These are phyloP conservation scores for Agrocybe pediades DNA, from an alignment of 768 basidiomycete genomes.

Conservation along the genomic window DNA sequence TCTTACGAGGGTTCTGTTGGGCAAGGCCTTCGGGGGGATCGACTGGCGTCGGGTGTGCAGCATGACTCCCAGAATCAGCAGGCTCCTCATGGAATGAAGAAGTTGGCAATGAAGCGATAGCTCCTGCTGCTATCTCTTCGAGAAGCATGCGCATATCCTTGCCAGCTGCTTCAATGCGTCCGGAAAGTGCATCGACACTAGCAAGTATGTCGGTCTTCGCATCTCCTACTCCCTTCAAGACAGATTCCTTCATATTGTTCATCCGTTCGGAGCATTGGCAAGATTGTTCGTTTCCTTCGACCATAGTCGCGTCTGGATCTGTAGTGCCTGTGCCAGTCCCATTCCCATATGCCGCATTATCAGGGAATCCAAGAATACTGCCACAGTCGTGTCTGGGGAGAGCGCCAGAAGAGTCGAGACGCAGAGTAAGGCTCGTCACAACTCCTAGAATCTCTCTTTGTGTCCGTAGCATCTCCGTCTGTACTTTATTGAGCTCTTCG, in stretches of 20 bases:
- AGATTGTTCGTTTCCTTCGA: too few relatives aligned
- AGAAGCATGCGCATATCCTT: background rate
- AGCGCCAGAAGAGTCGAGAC: background rate
- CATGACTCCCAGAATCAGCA: background rate
- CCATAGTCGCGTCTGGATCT: too few relatives aligned
- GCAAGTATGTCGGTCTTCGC: background rate
- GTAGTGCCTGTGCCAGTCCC: too few relatives aligned
- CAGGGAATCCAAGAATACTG: too few relatives aligned
- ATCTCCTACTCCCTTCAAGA: background rate
- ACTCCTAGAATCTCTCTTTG: background rate
- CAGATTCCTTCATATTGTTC: background rate
- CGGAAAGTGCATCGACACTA: background rate
- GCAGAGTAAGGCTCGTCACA: background rate
- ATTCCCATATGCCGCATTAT: too few relatives aligned
- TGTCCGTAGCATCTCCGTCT: background rate
- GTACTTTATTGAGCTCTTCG: background rate
- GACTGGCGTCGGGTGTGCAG: too few relatives aligned
- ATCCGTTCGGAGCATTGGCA: too few relatives aligned
- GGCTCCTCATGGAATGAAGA: background rate
- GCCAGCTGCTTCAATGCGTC: background rate
- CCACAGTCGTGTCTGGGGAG: too few relatives aligned
- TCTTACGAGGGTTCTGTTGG: background rate
- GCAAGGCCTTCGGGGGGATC: background rate
- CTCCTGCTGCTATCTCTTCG: background rate
- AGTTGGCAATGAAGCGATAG: background rate